A percentile compares a stretch with the other conserved stretches of the same genome.
These are phyloP conservation scores for Phialocephala subalpina DNA, from an alignment of 2,329 filamentous ascomycete species.

Conservation along the genomic window DNA sequence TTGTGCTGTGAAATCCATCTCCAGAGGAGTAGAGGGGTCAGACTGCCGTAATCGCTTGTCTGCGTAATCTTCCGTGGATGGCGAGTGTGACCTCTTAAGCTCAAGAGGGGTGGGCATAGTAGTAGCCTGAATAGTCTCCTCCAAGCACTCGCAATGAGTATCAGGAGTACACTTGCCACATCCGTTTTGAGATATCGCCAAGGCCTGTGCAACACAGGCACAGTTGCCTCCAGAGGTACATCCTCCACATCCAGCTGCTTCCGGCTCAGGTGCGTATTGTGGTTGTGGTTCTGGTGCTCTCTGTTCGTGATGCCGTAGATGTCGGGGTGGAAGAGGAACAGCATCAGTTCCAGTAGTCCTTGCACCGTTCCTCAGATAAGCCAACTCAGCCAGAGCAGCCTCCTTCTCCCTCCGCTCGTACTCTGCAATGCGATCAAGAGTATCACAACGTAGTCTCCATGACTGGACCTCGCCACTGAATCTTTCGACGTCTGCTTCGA, in stretches of 20 bases:
- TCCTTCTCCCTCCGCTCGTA: constrained; percentile 52
- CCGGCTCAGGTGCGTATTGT: constrained; percentile 41
- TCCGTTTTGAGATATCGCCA: constrained; percentile 61
- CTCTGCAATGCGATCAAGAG: constrained; percentile 43
- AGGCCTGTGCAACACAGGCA: constrained; percentile 65
- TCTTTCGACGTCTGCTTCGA: constrained; percentile 73
- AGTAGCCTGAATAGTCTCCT: constrained; percentile 47
- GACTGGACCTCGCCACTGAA: constrained; percentile 53
- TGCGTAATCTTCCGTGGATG: constrained; percentile 33
- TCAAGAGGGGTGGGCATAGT: constrained; percentile 26
- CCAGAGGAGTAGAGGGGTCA: constrained; percentile 56
- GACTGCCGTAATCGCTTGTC: constrained; percentile 66
- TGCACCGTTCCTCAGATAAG: constrained; percentile 43
- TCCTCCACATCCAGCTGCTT: constrained; percentile 57
- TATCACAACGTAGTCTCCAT: constrained; percentile 45
- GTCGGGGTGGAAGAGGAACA: constrained; percentile 49
- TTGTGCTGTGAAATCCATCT: constrained; percentile 73
- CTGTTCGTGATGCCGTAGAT: constrained; percentile 34
- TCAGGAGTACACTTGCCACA: constrained; percentile 73
- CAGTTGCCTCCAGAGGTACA: constrained; percentile 62
- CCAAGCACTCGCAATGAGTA: constrained; percentile 68
- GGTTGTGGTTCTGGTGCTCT: constrained; percentile 33
- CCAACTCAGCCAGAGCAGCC: constrained; percentile 50
- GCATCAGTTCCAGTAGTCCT: constrained; percentile 46
- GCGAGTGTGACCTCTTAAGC: constrained; percentile 45